Percentiles rank a stretch among this genome's conserved stretches.
phyloP scores from a whole-genome alignment of 768 basidiomycete genomes.

The Tulasnella sp. region DNA sequence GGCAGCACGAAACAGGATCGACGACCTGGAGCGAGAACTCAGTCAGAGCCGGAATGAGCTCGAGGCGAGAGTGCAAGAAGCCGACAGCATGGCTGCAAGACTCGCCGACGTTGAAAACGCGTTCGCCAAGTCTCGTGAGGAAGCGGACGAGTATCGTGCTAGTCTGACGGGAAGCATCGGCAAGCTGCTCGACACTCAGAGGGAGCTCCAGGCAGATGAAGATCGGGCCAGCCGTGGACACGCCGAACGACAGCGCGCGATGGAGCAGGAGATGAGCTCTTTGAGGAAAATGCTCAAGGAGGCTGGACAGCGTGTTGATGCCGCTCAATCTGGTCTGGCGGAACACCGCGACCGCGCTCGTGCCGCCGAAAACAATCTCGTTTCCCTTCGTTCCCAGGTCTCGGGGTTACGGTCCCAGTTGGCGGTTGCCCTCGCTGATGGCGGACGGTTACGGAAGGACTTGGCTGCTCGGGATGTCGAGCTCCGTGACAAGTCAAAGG shows the following conservation, averaged over 20 bases:
- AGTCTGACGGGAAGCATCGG: conserved; percentile 79
- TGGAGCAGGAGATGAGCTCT: conserved; percentile 66
- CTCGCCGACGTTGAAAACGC: conserved; percentile 77
- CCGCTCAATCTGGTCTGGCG: conserved; percentile 48
- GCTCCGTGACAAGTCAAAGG: conserved; percentile 50
- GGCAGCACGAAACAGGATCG: conserved; percentile 56
- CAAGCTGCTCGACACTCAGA: conserved; percentile 77
- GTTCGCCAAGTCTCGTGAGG: conserved; percentile 85
- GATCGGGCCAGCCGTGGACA: conserved; percentile 64
- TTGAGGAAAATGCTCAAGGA: conserved; percentile 75
- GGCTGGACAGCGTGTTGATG: conserved; percentile 56
- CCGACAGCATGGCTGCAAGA: conserved; percentile 52
- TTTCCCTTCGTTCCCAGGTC: conserved; percentile 58
- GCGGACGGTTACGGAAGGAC: conserved; percentile 59
- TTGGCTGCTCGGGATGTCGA: conserved; percentile 52
- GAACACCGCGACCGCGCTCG: conserved; percentile 56
- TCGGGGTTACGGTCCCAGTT: conserved; percentile 63
- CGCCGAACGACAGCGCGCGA: conserved; percentile 66
- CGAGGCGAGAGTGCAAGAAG: conserved; percentile 61
- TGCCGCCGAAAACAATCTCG: conserved; percentile 53
- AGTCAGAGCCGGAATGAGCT: conserved; percentile 72
- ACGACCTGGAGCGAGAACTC: conserved; percentile 61
- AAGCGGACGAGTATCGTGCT: conserved; percentile 81
- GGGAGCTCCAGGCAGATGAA: conserved; percentile 74
- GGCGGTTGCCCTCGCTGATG: conserved; percentile 53